These are phyloP conservation scores for Lentinula aciculospora DNA, from an alignment of 768 basidiomycete genomes.

Conservation along the genomic window DNA sequence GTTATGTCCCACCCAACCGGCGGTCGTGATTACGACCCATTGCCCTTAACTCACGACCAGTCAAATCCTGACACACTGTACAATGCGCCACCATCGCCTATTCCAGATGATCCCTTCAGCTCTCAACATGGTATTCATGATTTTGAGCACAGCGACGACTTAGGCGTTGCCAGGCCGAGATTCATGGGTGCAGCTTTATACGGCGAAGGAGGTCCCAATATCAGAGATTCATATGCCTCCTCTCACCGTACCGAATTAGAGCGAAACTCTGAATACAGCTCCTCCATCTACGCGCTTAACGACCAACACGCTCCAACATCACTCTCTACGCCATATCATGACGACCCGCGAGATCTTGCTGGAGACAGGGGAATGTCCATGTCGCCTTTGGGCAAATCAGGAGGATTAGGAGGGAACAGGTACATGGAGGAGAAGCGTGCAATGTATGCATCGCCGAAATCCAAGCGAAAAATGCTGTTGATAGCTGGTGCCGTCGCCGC, in stretches of 20 bases:
- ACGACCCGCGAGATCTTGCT: constrained; percentile 45
- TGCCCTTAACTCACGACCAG: constrained; percentile 50
- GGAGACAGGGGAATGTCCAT: constrained; percentile 31
- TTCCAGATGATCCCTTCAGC: constrained; percentile 30
- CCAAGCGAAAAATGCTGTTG: constrained; percentile 37
- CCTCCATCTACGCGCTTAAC: constrained; percentile 64
- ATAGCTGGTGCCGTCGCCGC: constrained; percentile 40
- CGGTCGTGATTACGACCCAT: constrained; percentile 44
- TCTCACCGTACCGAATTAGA: constrained; percentile 40
- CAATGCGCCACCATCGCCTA: constrained; percentile 44
- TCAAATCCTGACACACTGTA: constrained; percentile 33
- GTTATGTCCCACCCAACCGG: constrained; percentile 28
- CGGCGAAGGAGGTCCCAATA: constrained; percentile 30
- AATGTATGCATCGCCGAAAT: constrained; percentile 46
- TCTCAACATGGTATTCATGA: constrained; percentile 28
- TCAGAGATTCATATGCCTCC: constrained; percentile 54
- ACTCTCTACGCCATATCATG: constrained; percentile 43
- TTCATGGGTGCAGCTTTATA: constrained; percentile 55
- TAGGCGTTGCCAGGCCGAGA: constrained; percentile 45
- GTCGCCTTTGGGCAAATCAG: constrained; percentile 26
- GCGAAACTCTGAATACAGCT: constrained; percentile 41
- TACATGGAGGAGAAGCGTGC: constrained; percentile 62
- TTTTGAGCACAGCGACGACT: constrained; percentile 28
- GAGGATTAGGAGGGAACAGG: constrained; percentile 20
- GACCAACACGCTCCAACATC: constrained; percentile 26